These are phyloP conservation scores for Colletotrichum melonis DNA, from an alignment of 2,329 filamentous ascomycete genomes.

Conservation along the genomic window DNA sequence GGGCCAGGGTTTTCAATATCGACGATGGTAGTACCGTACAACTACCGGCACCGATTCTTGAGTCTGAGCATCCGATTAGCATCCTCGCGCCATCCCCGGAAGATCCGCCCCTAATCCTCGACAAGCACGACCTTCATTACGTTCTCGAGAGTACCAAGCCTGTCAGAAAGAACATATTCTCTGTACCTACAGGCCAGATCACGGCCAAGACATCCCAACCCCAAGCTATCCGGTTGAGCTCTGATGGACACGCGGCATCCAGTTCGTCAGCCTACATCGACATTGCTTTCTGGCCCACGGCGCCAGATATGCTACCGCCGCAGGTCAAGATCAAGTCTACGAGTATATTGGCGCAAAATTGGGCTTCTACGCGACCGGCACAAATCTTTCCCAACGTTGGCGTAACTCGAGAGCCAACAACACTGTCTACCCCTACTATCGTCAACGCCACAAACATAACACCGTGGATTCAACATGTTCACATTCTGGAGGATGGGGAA, in stretches of 20 bases:
- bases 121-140: constrained; percentile 60
- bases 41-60: constrained; percentile 47
- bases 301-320: constrained; percentile 55
- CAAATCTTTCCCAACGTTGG: constrained; percentile 61
- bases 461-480: constrained; percentile 44
- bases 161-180: constrained; percentile 63
- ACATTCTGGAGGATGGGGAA: constrained; percentile 42
- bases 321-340: constrained; percentile 59
- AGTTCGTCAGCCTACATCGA: constrained; percentile 55
- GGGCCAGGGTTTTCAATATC: constrained; percentile 52
- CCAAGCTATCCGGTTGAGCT: constrained; percentile 58
- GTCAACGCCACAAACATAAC: constrained; percentile 59
- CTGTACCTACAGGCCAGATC: constrained; percentile 60
- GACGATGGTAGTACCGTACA: constrained; percentile 41
- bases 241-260: constrained; percentile 57
- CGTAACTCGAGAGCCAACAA: constrained; percentile 50
- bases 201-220: constrained; percentile 59
- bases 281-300: constrained; percentile 58
- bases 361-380: constrained; percentile 59
- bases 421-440: constrained; percentile 52
- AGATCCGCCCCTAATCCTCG: constrained; percentile 62
- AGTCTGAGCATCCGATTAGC: constrained; percentile 57
- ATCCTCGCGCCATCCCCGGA: constrained; percentile 62
- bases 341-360: constrained; percentile 64
- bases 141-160: constrained; percentile 60